Evolutionary conservation across 2,329 filamentous ascomycete species (phyloP).

Genomic region (Chrysosporium keratinophilum): DNA sequence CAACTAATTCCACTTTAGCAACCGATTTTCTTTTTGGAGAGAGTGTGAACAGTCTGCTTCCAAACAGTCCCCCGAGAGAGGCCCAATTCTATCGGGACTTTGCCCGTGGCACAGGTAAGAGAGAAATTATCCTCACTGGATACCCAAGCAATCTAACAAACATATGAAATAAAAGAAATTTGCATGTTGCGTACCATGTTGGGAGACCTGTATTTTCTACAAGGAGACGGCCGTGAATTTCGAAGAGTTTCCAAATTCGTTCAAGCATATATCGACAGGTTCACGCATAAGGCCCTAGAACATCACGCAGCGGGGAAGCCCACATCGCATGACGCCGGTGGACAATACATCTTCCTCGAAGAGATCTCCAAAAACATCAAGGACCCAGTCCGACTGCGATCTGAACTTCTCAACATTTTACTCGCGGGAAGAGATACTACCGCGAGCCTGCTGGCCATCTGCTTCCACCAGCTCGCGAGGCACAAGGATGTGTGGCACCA

Average conservation of each 20-base stretch:
- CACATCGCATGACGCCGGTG: slow-evolving; percentile 8
- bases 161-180: slow-evolving; percentile 8
- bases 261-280: slow-evolving; percentile 23
- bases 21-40: slow-evolving; percentile 79
- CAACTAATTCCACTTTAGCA: slow-evolving; percentile 36
- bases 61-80: slow-evolving; percentile 43
- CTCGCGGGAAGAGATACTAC: slow-evolving; percentile 48
- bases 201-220: slow-evolving; percentile 13
- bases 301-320: slow-evolving; percentile 16
- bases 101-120: slow-evolving; percentile 15
- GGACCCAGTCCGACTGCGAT: slow-evolving; percentile 40
- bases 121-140: not conserved
- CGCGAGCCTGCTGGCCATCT: slow-evolving; percentile 37
- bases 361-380: slow-evolving; percentile 38
- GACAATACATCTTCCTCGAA: slow-evolving; percentile 42
- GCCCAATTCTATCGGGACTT: slow-evolving; percentile 27
- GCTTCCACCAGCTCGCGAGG: slow-evolving; percentile 40
- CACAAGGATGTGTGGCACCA: slow-evolving; percentile 29
- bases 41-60: slow-evolving; percentile 51
- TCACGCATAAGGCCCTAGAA: slow-evolving; percentile 22
- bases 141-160: not conserved
- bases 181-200: slow-evolving; percentile 11
- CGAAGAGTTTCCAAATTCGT: slow-evolving; percentile 10
- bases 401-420: slow-evolving; percentile 43
- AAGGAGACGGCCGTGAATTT: slow-evolving; percentile 15